Evolutionary conservation across 1,284 basidiomycete species (phyloP).

Genomic region (Apiotrichum sp.): DNA sequence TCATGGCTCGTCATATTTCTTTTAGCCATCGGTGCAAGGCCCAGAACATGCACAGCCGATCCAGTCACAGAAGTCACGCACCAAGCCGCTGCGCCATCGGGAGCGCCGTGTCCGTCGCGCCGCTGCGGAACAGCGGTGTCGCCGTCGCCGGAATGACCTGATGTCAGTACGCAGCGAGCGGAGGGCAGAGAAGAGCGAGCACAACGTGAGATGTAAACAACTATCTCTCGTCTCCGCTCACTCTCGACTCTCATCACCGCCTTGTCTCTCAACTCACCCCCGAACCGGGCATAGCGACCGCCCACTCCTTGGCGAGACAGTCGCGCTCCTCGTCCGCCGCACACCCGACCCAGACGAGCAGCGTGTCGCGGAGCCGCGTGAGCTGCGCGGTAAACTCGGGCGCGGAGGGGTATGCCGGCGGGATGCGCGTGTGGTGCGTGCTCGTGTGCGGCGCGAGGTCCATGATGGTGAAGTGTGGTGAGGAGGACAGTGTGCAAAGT

Average conservation of each 20-base stretch:
- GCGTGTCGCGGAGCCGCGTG: slow-evolving; percentile 63
- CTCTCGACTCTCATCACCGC: neutral
- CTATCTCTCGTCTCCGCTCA: neutral
- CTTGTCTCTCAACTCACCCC: slow-evolving; percentile 40
- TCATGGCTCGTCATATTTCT: neutral
- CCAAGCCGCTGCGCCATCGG: slow-evolving; percentile 72
- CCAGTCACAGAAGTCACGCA: slow-evolving; percentile 44
- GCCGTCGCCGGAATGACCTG: slow-evolving; percentile 52
- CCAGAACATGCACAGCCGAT: no score
- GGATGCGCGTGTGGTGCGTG: slow-evolving; percentile 28
- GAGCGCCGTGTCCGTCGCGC: slow-evolving; percentile 59
- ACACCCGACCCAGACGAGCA: slow-evolving; percentile 73
- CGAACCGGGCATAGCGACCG: slow-evolving; percentile 67
- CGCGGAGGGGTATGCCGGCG: slow-evolving; percentile 31
- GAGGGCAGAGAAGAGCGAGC: no score
- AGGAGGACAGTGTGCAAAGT: no score
- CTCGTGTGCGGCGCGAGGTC: slow-evolving; percentile 19
- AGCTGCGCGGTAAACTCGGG: slow-evolving; percentile 64
- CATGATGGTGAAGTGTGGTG: neutral
- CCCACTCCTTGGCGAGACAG: slow-evolving; percentile 67
- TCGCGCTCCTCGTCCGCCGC: slow-evolving; percentile 32
- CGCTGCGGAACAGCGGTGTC: slow-evolving; percentile 62
- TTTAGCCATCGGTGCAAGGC: neutral
- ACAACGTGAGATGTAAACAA: no score
- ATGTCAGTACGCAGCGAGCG: slow-evolving; percentile 1